These are phyloP conservation scores for Nemania diffusa DNA, from an alignment of 2,329 filamentous ascomycete species.

Conservation along the genomic window DNA sequence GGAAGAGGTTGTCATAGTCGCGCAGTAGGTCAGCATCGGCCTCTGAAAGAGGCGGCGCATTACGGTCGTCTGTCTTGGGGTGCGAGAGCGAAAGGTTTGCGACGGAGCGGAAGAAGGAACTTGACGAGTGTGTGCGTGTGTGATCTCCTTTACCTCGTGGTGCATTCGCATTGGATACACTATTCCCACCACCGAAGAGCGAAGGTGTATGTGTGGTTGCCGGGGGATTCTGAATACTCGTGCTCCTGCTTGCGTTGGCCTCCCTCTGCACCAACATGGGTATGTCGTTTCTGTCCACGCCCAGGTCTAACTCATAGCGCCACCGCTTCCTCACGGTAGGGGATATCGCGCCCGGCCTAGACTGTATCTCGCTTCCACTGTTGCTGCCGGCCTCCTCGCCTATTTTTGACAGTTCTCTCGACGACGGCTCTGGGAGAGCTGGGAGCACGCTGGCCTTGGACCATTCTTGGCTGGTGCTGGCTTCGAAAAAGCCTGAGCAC, in stretches of 20 bases:
- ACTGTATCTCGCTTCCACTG: conserved; percentile 51
- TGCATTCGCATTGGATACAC: conserved; percentile 46
- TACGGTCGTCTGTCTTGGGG: conserved; percentile 56
- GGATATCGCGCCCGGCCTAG: conserved; percentile 51
- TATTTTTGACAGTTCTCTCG: conserved; percentile 63
- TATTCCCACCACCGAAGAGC: conserved; percentile 68
- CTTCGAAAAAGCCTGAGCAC: conserved; percentile 94
- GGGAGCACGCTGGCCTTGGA: conserved; percentile 57
- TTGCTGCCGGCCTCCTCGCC: conserved; percentile 56
- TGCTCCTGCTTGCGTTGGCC: conserved; percentile 45
- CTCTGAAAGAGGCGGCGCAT: conserved; percentile 62
- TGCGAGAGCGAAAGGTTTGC: conserved; percentile 74
- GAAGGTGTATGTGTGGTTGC: conserved; percentile 54
- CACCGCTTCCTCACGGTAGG: conserved; percentile 70
- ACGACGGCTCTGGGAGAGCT: conserved; percentile 49
- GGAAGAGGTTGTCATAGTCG: conserved; percentile 95
- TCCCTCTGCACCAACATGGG: conserved; percentile 90
- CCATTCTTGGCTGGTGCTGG: conserved; percentile 84
- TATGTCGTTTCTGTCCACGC: conserved; percentile 76
- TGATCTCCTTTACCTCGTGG: conserved; percentile 65
- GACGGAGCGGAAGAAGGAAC: conserved; percentile 85
- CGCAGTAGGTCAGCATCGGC: conserved; percentile 81
- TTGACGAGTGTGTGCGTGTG: conserved; percentile 62
- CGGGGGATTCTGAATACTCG: conserved; percentile 33
- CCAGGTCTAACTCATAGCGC: conserved; percentile 88